Base-by-base conservation (phyloP, 225 moss, liverwort and hornwort species). In the Sphagnum tenellum region DNA sequence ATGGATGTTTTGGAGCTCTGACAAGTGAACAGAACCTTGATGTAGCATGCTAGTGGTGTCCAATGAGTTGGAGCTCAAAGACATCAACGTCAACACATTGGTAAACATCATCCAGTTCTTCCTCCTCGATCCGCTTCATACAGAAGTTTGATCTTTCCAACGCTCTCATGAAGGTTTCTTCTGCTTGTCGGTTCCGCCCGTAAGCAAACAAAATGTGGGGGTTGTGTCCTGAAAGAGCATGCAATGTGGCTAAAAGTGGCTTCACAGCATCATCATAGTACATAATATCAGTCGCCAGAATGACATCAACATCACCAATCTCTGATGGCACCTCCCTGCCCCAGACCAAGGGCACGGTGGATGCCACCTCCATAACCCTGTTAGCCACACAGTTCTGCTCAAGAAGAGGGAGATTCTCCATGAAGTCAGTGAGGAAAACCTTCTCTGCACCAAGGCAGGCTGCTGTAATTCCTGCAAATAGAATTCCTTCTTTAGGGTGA, bases 11-110 rank as follows among this genome's bases (percentile, higher is more conserved):
- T 29, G 29, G 29, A 29, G 29, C 29, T 29, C 29, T 29, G 0
- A 29, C 29, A 29, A 29, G 29, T 29, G 29, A 29, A 29, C 29
- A 29, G 29, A 29, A 29, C 29, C 29, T 29, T 29, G 29, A 29
- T 29, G 29, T 29, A 1, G 29, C 1, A 1, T 29, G 29, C 52
- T 52, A 52, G 7, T 61, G 59, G 2, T 44, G 63, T 67, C 53
- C 63, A 47, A 49, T 75, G 9, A 3, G 5, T 7, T 5, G 51
- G 14, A 91, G 84, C 70, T 82, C 74, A 67, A 74, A 91, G 10
- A 91, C 84, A 73, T 91, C 86, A 5, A 91, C 88, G 68, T 91
- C 91, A 29, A 84, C 60, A 73, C 88, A 86, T 54, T 91, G 83
- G 60, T 88, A 91, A 45, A 86, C 64, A 49, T 71, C 72, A 52